Percentiles rank a stretch among this genome's conserved stretches.
Evolutionary conservation across 352 stramenopile genomes (phyloP).

Genomic region (Aphanomyces astaci): DNA sequence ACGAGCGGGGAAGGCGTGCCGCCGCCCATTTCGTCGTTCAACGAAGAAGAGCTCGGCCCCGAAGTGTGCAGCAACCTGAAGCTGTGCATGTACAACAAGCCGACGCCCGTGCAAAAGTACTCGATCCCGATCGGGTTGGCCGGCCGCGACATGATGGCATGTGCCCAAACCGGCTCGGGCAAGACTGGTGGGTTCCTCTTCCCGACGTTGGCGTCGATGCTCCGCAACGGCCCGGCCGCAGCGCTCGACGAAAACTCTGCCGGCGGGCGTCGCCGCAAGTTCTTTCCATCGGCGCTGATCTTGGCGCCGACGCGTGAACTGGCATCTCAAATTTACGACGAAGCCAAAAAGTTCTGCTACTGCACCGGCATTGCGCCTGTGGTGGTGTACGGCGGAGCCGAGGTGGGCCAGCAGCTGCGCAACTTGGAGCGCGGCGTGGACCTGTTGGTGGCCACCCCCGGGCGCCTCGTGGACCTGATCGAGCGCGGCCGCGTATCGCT

Average conservation of each 20-base stretch:
- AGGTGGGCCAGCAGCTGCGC: conserved; percentile 81
- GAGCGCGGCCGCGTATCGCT: conserved; percentile 90
- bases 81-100: conserved; percentile 92
- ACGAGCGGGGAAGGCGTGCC: conserved; percentile 91
- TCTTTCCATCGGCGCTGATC: conserved; percentile 89
- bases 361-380: conserved; percentile 91
- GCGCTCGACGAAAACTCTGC: conserved; percentile 34
- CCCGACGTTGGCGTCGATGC: conserved; percentile 95
- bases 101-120: conserved; percentile 99
- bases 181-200: conserved; percentile 97
- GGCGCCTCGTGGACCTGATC: conserved; percentile 95
- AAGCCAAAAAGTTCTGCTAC: conserved; percentile 96
- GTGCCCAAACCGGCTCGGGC: conserved; percentile 96
- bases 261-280: conserved; percentile 63
- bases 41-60: conserved; percentile 81
- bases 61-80: conserved; percentile 89
- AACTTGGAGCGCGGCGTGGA: conserved; percentile 90
- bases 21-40: conserved; percentile 88
- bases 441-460: conserved; percentile 95
- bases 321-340: conserved; percentile 93
- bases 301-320: conserved; percentile 93
- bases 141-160: conserved; percentile 98
- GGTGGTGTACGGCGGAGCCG: conserved; percentile 91
- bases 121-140: conserved; percentile 93
- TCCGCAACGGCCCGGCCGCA: conserved; percentile 59